These are phyloP conservation scores for Guyanaporus albipodus DNA, from an alignment of 768 basidiomycete genomes.

Conservation along the genomic window DNA sequence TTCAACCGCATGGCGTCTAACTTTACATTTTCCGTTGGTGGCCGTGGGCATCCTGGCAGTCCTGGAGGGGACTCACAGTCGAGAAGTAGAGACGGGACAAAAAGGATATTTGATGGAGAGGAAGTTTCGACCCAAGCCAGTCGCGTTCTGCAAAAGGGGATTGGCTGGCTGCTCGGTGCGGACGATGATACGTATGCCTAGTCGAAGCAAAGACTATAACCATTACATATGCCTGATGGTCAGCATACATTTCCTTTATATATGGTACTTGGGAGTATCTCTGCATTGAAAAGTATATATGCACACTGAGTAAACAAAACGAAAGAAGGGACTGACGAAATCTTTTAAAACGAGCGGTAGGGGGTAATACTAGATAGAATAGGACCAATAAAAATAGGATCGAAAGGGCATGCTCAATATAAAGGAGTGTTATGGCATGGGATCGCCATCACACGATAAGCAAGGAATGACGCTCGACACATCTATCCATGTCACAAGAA, in stretches of 20 bases:
- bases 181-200: conserved; percentile 44
- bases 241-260: conserved; percentile 13
- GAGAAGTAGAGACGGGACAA: conserved; percentile 38
- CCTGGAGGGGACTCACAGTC: conserved; percentile 23
- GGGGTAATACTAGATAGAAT: conserved; percentile 25
- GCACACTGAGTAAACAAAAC: conserved; percentile 29
- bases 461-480: conserved; percentile 10
- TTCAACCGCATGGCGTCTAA: conserved; percentile 73
- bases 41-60: conserved; percentile 26
- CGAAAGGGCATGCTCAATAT: conserved; percentile 1
- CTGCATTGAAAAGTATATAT: conserved; percentile 22
- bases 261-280: conserved; percentile 19
- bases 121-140: conserved; percentile 75
- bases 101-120: conserved; percentile 44
- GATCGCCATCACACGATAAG: conserved; percentile 10
- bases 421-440: conserved; percentile 11
- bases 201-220: not conserved
- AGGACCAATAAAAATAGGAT: conserved; percentile 29
- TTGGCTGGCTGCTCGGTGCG: conserved; percentile 94
- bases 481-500: conserved; percentile 16
- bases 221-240: conserved; percentile 12
- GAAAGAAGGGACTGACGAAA: conserved; percentile 4
- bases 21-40: conserved; percentile 64
- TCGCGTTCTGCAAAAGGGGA: conserved; percentile 79
- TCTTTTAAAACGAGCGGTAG: conserved; percentile 20